Evolutionary conservation across 768 basidiomycete genomes (phyloP), one percentile per base, ranked within the genome.

Genomic region (Lyophyllum shimeji): DNA sequence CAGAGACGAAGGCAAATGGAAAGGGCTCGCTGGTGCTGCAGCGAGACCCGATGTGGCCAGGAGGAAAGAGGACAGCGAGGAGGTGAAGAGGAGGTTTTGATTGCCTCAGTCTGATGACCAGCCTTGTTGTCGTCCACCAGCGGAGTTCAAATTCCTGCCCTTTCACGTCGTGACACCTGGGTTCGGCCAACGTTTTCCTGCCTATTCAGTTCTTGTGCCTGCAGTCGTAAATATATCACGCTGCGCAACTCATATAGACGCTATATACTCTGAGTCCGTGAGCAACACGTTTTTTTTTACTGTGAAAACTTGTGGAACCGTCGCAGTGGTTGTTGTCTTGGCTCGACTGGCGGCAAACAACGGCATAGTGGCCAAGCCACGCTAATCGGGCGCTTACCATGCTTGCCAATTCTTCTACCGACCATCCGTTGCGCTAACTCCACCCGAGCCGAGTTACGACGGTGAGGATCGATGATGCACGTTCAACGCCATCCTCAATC

Each of bases 1-100:
- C 70, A 69, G 64, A 66, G 65, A 69, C 69, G 71, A 68, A 64
- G 68, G 59, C 15, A 29, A 29, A 29, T 29, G 27, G 46, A 54
- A 48, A 53, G 60, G 58, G 55, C 60, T 37, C 60, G 60, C 60
- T 34, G 6, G n/a, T 12, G 29, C 29, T 20, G 8, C 44, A 53
- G 60, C 60, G 60, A 61, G 57, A 56, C 57, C 58, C 40, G 25
- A 42, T 21, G 20, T 18, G 51, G 27, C 18, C 42, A 23, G 13
- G n/a, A 18, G n/a, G n/a, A n/a, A n/a, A 31, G 51, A 40, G n/a
- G 42, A 40, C 49, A 50, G 49, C 37, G 34, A 37, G 43, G 37
- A 44, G 21, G 37, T 31, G 31, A 46, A 27, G 45, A 39, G 24
- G 25, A 46, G 44, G 18, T 8, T 21, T n/a, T 50, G 48, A 49